Evolutionary conservation across 2,329 filamentous ascomycete genomes (phyloP), one percentile per base, ranked within the genome.

Genomic region (Aspergillus spinulosporus): DNA sequence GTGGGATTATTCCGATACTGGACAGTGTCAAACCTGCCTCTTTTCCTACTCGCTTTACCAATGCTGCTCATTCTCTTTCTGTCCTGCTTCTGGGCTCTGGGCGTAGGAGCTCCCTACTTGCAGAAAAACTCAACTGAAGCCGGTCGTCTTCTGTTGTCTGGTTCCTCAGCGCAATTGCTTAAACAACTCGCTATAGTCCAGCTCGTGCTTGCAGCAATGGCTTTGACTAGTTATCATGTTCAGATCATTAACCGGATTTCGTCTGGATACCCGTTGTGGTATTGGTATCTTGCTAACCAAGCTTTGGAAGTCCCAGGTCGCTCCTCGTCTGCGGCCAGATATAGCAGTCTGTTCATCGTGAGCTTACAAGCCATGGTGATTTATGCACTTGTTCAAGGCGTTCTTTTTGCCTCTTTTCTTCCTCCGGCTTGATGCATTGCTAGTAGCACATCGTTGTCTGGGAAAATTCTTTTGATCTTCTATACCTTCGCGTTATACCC

Each of bases 221-320:
- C 91, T 15, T 73, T 92, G 15, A 90, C 87, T 9, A 90, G 79
- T 60, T 96, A 95, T 68, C 94, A 99, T 69, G 88, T 97, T 28
- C 94, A 99, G 74, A 95, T 99, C 64, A 88, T 97, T 66, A 96
- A 88, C 44, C 85, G 94, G 26, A 82, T 99, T 12, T 88, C 90
- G 1, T 96, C 92, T 0, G 93, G 87, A 0, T 96, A 93, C 72
- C 89, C 92, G 1, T 74, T 94, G 14, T 97, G 92, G 91, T 94
- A 96, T 70, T 87, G 89, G 80, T 90, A 88, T 80, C 71, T 96
- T 39, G 89, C 89, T 0, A 75, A 74, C 14, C 59, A 59, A 36
- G 62, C 67, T 12, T 57, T 73, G 44, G 59, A 62, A 32, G 56
- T 62, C 34, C 55, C 54, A 52, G 61, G 59, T 47, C 49, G 54